Conservation (phyloP, 1,139 yeast species). For the Nadsonia commutata region DNA sequence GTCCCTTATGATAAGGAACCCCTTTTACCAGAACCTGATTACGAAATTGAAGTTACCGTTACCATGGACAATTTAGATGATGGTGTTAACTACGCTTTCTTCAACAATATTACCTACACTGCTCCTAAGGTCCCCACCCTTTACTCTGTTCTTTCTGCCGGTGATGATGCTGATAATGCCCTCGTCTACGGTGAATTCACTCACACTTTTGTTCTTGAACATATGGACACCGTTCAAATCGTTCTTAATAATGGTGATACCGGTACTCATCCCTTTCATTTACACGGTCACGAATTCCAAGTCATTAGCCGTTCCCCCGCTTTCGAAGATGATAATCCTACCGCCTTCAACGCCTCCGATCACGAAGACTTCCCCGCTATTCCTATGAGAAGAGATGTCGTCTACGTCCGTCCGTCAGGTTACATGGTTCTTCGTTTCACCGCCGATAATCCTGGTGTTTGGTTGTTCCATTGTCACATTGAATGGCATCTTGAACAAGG, state of each 20-base stretch:
- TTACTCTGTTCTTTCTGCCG: constrained; percentile 50
- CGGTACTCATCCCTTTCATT: constrained; percentile 80
- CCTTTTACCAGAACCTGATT: constrained; percentile 50
- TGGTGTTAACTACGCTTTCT: constrained; percentile 83
- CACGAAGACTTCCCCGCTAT: constrained; percentile 39
- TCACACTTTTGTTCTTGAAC: constrained; percentile 52
- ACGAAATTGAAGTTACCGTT: constrained; percentile 49
- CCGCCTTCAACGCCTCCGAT: constrained; percentile 31
- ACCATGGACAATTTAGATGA: constrained; percentile 63
- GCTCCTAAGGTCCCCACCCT: constrained; percentile 75
- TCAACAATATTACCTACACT: constrained; percentile 68
- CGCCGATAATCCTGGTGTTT: constrained; percentile 73
- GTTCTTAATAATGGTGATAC: constrained; percentile 57
- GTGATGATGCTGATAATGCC: constrained; percentile 48
- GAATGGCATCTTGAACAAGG: constrained; percentile 67
- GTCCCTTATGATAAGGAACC: constrained; percentile 40
- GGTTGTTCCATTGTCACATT: constrained; percentile 84
- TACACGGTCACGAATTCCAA: constrained; percentile 73
- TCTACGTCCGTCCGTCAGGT: constrained; percentile 49
- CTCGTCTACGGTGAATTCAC: constrained; percentile 69
- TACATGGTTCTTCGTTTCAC: constrained; percentile 45
- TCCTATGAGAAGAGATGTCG: constrained; percentile 59
- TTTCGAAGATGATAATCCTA: constrained; percentile 31
- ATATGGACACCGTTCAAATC: constrained; percentile 49
- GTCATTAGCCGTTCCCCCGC: constrained; percentile 40